Base-by-base conservation (phyloP, 257 asterid genomes). In the Salvia hispanica region DNA sequence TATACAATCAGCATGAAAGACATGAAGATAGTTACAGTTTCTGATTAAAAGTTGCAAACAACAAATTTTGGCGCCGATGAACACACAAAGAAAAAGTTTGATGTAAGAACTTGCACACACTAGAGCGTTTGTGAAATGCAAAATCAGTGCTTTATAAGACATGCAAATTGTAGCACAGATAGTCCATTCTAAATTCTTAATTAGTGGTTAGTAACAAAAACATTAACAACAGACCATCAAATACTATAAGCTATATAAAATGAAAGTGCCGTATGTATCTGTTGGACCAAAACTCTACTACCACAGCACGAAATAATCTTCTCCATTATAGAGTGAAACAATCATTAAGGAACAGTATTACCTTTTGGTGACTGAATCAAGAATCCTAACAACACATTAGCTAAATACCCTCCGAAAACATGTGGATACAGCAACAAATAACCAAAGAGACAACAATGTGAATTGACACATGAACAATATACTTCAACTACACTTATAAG, bases 391-490 rank as follows among this genome's bases (percentile, higher is more conserved):
- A 31, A 53, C 31, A 25, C 31, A 25, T 25, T 25, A 25, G 31
- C 15, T 37, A 51, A 34, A 48, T 62, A 33, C 46, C 72, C 62
- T 62, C 42, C 55, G 15, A 40, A 40, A 40, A 62, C 9, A 53
- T 53, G 45, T 0, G 3, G 11, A 40, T 8, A 0, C 10, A 21
- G 42, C 25, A 39, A 75, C 36, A 37, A 64, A 63, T 40, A 43
- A 66, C 33, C n/a, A 43, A 65, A 10, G 67, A 66, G 21, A 60
- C 15, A 18, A 15, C 40, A 42, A 61, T 48, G 45, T 56, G 15
- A 54, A 36, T 61, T 25, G 59, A 63, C 36, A 62, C 55, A 47
- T 3, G 48, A 37, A 62, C 14, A 3, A 44, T 58, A 2, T 5
- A 36, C 28, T 6, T 64, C 31, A 51, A 28, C n/a, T 51, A 52